Conservation (phyloP, 495 filamentous ascomycete species). For the Aspergillus baeticus region DNA sequence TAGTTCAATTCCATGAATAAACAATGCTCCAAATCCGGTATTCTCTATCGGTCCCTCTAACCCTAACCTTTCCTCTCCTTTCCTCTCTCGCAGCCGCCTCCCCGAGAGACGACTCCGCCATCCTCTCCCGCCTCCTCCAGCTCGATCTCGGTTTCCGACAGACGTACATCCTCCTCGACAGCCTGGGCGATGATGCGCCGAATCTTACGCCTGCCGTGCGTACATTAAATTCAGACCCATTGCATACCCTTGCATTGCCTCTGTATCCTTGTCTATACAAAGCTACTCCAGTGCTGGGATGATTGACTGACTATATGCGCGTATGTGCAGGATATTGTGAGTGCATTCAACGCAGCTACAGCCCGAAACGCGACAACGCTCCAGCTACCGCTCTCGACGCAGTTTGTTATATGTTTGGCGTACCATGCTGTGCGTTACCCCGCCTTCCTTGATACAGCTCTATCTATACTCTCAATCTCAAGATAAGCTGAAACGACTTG, state of each 20-base stretch:
- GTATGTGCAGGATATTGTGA: neutral
- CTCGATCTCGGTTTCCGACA: neutral
- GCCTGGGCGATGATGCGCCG: neutral
- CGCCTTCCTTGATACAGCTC: neutral
- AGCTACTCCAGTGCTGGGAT: too few species aligned
- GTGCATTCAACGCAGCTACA: neutral
- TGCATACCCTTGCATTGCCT: too few species aligned
- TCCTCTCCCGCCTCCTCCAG: neutral
- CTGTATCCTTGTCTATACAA: neutral
- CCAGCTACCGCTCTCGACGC: neutral
- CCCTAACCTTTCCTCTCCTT: too few species aligned
- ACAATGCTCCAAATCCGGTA: too few species aligned
- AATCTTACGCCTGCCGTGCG: neutral
- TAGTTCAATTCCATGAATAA: neutral
- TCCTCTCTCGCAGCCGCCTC: too few species aligned
- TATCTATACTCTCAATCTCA: neutral
- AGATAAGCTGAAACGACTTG: too few species aligned
- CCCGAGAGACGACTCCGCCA: neutral
- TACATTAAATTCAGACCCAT: too few species aligned
- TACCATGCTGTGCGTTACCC: neutral
- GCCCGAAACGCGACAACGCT: neutral
- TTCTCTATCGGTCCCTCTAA: too few species aligned
- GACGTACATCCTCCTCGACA: slow-evolving; percentile 1
- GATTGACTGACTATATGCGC: too few species aligned
- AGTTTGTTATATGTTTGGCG: neutral